phyloP scores from a whole-genome alignment of 2,329 filamentous ascomycete genomes.

The Fusarium bulbicola region DNA sequence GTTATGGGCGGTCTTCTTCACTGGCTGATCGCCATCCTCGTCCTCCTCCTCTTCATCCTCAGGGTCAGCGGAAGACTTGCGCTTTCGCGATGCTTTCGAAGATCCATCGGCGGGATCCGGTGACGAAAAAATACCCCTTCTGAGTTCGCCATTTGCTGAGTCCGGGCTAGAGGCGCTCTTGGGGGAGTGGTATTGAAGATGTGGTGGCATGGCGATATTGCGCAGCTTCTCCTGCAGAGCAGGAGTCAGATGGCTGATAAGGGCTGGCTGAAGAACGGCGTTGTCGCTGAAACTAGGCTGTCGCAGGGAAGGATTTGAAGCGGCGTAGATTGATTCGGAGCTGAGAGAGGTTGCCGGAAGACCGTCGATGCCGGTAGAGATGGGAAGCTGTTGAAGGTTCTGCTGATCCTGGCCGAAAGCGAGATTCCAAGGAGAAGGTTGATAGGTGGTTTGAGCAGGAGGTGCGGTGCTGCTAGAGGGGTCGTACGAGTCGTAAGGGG shows the following conservation, averaged over 20 bases:
- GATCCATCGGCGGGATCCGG: slow-evolving; percentile 60
- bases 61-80: slow-evolving; percentile 71
- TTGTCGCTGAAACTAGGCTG: slow-evolving; percentile 46
- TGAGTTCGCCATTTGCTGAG: slow-evolving; percentile 60
- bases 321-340: slow-evolving; percentile 48
- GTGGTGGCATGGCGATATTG: slow-evolving; percentile 71
- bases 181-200: slow-evolving; percentile 68
- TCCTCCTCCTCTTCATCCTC: slow-evolving; percentile 66
- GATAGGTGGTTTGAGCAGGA: slow-evolving; percentile 46
- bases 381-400: slow-evolving; percentile 46
- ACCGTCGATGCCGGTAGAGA: slow-evolving; percentile 47
- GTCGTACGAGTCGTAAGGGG: slow-evolving; percentile 59
- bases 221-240: slow-evolving; percentile 69
- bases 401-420: slow-evolving; percentile 44
- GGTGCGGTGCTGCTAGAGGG: slow-evolving; percentile 49
- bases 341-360: slow-evolving; percentile 48
- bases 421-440: slow-evolving; percentile 49
- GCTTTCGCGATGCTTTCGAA: slow-evolving; percentile 68
- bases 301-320: slow-evolving; percentile 36
- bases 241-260: slow-evolving; percentile 56
- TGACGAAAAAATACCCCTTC: slow-evolving; percentile 63
- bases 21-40: slow-evolving; percentile 62
- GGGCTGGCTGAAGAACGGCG: slow-evolving; percentile 41
- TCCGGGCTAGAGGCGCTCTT: slow-evolving; percentile 67
- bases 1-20: slow-evolving; percentile 96